Evolutionary conservation across 2,329 filamentous ascomycete genomes (phyloP).

Genomic region (Aspergillus transmontanensis): DNA sequence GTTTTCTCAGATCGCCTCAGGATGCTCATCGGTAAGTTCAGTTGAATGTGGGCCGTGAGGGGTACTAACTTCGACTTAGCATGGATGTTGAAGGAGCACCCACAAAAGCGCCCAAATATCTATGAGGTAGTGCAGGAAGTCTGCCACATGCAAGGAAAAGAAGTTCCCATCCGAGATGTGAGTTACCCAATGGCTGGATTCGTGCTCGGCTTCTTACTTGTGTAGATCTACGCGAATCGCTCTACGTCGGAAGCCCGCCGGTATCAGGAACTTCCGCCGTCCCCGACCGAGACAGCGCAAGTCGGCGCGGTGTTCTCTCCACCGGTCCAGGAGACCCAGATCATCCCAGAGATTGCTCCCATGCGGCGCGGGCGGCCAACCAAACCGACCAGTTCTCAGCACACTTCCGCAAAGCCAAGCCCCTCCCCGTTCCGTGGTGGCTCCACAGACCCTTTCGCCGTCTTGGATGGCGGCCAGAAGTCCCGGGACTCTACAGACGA

Average conservation of each 20-base stretch:
- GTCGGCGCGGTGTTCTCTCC: conserved; percentile 82
- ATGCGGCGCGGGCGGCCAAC: conserved; percentile 86
- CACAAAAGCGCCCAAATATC: conserved; percentile 80
- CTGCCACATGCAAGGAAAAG: conserved; percentile 84
- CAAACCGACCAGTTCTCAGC: conserved; percentile 48
- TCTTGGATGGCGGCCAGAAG: conserved; percentile 69
- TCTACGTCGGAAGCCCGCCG: conserved; percentile 65
- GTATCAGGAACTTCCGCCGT: conserved; percentile 61
- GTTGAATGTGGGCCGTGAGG: background rate
- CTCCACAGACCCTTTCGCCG: conserved; percentile 83
- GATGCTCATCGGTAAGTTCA: conserved; percentile 75
- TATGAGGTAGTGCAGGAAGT: conserved; percentile 88
- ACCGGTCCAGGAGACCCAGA: conserved; percentile 68
- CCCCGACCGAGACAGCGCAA: conserved; percentile 60
- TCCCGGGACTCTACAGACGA: conserved; percentile 67
- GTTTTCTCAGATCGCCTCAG: conserved; percentile 88
- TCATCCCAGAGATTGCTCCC: conserved; percentile 85
- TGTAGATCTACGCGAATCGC: conserved; percentile 69
- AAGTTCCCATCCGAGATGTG: conserved; percentile 87
- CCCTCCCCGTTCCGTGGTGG: conserved; percentile 71
- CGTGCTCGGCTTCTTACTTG: background rate
- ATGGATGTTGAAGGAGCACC: conserved; percentile 87
- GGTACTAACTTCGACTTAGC: conserved; percentile 46
- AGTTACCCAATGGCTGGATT: conserved; percentile 33
- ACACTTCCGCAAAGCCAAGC: conserved; percentile 58